Conservation (phyloP, 176 grass and related monocot species). For the Triticum monococcum region DNA sequence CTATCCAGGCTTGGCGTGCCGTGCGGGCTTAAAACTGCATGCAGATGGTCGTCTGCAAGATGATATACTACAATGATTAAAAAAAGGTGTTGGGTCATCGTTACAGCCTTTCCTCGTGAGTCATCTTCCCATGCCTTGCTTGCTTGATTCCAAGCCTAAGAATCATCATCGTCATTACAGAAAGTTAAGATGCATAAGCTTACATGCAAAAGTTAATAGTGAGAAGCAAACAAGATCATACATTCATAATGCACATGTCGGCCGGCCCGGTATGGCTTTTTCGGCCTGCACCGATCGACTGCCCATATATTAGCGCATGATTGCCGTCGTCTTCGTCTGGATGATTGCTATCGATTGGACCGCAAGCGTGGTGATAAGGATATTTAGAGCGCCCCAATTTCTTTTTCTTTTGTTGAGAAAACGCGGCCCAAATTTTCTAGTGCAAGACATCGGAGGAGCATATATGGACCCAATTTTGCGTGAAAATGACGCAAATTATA, state of each 20-base stretch:
- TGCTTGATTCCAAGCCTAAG: neutral
- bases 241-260: neutral
- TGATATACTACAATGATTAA: neutral
- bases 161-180: neutral
- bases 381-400: no score
- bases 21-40: neutral
- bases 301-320: neutral
- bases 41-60: neutral
- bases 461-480: no score
- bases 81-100: neutral
- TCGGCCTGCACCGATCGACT: neutral
- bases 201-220: neutral
- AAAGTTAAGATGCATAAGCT: neutral
- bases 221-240: neutral
- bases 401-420: no score
- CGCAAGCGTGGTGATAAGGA: no score
- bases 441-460: no score
- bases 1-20: neutral
- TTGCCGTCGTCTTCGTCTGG: neutral
- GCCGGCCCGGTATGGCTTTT: neutral
- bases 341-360: neutral
- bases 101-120: no score
- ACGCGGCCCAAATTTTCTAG: no score
- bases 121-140: neutral
- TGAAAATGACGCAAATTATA: no score